Base-by-base conservation (phyloP, 176 grass and related monocot genomes). In the Eremochloa ophiuroides region DNA sequence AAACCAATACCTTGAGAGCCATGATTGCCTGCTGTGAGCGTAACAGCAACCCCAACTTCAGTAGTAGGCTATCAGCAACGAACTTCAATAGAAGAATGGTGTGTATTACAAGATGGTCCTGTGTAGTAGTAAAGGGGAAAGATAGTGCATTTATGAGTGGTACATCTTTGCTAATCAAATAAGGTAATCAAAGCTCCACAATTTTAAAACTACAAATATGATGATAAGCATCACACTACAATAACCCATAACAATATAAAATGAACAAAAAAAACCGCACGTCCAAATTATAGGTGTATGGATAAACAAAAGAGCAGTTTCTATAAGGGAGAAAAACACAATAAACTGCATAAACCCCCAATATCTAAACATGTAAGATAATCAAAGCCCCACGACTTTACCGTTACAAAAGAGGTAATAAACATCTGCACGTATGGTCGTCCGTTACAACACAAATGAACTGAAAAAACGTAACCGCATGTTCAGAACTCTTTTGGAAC, bases 1-100 rank as follows among this genome's bases (percentile, higher is more conserved):
- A 69, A 72, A 12, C 12, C 10, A 10, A 20, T 77, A 87, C 79
- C 85, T 88, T 83, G 12, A 15, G 31, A 66, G 64, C 17, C 66
- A 83, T 88, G 44, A 22, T 70, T 55, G 37, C 2, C 62, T 20
- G 0, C 16, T 61, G 59, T 15, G 39, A 48, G 17, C 2, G n/a
- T n/a, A 28, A 20, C 12, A 23, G 1, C 29, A 33, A 71, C 17
- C 41, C 25, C 15, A 63, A 51, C 28, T 73, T 7, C 4, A 56
- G 11, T 25, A 56, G 27, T 15, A 56, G 20, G 26, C 27, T 35
- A 65, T 17, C 8, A 65, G 14, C 62, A 20, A 59, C 0, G 20
- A 14, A 43, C 35, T 40, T 39, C 38, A 42, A 0, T 15, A 42
- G 35, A 15, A 27, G 23, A 13, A 70, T 43, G 66, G 20, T 2